These are phyloP conservation scores for Cyberlindnera amylophila DNA, from an alignment of 805 yeast species.

Conservation along the genomic window DNA sequence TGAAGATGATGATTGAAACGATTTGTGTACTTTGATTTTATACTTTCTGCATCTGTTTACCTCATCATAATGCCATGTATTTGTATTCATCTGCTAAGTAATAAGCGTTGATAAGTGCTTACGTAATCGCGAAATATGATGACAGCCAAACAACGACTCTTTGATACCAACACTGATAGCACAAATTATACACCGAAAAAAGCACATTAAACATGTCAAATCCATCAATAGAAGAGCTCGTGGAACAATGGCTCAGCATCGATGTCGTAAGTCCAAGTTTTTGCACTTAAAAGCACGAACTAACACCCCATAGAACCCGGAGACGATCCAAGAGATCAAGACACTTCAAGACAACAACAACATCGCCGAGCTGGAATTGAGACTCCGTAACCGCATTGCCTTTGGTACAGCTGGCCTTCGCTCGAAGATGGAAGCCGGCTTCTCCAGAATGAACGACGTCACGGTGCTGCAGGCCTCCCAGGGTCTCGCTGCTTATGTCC, in stretches of 20 bases:
- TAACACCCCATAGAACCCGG: constrained; percentile 25
- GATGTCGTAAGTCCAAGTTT: constrained; percentile 11
- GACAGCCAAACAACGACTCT: too few relatives aligned
- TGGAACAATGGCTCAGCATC: constrained; percentile 14
- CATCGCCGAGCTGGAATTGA: constrained; percentile 42
- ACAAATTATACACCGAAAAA: too few relatives aligned
- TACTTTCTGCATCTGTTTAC: not conserved
- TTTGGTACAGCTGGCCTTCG: constrained; percentile 96
- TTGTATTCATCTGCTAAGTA: too few relatives aligned
- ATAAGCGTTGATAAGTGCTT: too few relatives aligned
- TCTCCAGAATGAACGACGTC: constrained; percentile 81
- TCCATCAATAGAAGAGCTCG: constrained; percentile 7
- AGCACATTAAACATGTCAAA: constrained; percentile 1
- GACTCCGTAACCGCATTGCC: constrained; percentile 57
- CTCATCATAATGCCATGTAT: not conserved
- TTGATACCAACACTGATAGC: too few relatives aligned
- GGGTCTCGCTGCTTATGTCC: constrained; percentile 58
- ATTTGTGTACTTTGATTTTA: not conserved
- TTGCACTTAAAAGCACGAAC: not conserved
- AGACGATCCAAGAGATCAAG: constrained; percentile 53
- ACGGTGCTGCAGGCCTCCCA: constrained; percentile 90
- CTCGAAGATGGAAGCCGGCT: constrained; percentile 87
- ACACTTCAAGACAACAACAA: constrained; percentile 37
- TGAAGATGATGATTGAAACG: constrained; percentile 5
- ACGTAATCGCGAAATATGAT: too few relatives aligned